Base-by-base conservation (phyloP, 1,284 basidiomycete species). In the Chondrostereum purpureum region DNA sequence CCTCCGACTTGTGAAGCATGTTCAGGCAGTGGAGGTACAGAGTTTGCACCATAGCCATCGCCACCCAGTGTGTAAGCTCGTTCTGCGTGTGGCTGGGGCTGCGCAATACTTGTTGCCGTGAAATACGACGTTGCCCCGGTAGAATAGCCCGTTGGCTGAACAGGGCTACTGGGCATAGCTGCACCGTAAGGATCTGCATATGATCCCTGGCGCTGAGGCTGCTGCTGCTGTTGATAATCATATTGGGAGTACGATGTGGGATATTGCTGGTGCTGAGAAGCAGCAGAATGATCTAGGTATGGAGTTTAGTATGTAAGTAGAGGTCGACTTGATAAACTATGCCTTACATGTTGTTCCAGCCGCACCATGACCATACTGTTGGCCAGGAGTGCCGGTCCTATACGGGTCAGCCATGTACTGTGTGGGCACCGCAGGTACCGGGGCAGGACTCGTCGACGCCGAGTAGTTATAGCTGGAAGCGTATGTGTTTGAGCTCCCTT, bases 11-110 rank as follows among this genome's bases (percentile, higher is more conserved):
- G 44, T 20, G 48, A 35, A 8, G 46, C 49, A 37, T 52, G 52
- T 39, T 53, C 46, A 12, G 57, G 63, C n/a, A 69, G 49, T 10
- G 68, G 65, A 4, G 76, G 78, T 5, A 72, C 65, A 17, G 63
- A 56, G 54, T 69, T 77, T 27, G 53, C 52, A 6, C 73, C 74
- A 48, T 86, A 85, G 4, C 73, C 73, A 42, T 70, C 71, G 18
- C 77, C 78, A 8, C 77, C 76, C 23, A 77, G 65, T 3, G 77
- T 73, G 58, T 84, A 81, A 50, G 63, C 69, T 18, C 72, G 74
- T n/a, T 78, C 72, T 5, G 65, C 61, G 8, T 62, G 63, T 13
- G 50, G 48, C 16, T 59, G 60, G 21, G 55, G 59, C 31, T 53
- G 62, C n/a, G n/a, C n/a, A n/a, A n/a, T n/a, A n/a, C n/a, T n/a